Evolutionary conservation across 805 yeast genomes (phyloP).

Genomic region (Starmerella lactis-condensi): DNA sequence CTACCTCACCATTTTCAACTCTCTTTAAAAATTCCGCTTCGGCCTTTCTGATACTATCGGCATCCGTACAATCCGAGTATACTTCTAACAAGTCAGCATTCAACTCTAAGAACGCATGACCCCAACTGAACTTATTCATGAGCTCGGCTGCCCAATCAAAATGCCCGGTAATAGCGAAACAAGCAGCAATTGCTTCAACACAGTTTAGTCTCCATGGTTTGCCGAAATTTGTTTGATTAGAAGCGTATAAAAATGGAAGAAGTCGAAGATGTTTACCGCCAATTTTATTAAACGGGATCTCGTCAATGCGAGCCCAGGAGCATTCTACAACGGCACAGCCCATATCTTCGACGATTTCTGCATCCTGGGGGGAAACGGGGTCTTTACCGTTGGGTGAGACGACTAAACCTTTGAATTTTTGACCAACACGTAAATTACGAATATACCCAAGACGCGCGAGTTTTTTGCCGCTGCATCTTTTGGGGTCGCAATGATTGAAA

Average conservation of each 20-base stretch:
- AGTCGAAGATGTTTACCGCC: constrained; percentile 81
- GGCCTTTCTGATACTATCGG: constrained; percentile 50
- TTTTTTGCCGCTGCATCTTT: constrained; percentile 89
- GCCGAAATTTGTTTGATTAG: constrained; percentile 93
- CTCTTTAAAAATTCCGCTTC: constrained; percentile 53
- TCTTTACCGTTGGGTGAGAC: constrained; percentile 84
- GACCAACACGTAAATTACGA: constrained; percentile 67
- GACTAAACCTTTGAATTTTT: constrained; percentile 75
- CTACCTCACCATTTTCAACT: constrained; percentile 13
- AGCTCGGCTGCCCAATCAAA: constrained; percentile 71
- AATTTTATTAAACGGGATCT: constrained; percentile 80
- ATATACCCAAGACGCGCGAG: constrained; percentile 76
- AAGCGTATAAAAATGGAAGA: constrained; percentile 82
- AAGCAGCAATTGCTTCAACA: constrained; percentile 94
- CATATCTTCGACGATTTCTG: constrained; percentile 47
- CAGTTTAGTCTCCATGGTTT: constrained; percentile 90
- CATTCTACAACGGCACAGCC: constrained; percentile 99
- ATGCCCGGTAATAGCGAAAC: constrained; percentile 85
- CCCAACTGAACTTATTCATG: constrained; percentile 78
- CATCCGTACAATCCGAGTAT: constrained; percentile 66
- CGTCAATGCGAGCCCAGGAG: constrained; percentile 96
- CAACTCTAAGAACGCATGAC: constrained; percentile 64
- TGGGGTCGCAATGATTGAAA: constrained; percentile 96
- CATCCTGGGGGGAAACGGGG: constrained; percentile 79
- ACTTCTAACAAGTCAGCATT: constrained; percentile 59